These are phyloP conservation scores for Malus hybrid DNA, from an alignment of 331 rosid species.

Conservation along the genomic window DNA sequence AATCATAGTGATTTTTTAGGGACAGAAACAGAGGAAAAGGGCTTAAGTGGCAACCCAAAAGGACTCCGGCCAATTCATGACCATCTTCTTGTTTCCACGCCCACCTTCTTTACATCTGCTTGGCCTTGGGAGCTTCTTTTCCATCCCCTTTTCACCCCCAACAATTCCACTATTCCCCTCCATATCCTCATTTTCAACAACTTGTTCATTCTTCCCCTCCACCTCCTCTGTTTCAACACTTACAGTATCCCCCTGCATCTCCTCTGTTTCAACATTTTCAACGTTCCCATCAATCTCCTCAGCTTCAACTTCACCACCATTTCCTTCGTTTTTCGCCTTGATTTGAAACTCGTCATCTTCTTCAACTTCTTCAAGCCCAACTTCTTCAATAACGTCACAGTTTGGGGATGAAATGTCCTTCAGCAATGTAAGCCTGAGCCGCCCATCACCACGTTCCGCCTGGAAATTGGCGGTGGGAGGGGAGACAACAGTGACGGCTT, in stretches of 20 bases:
- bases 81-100: conserved; percentile 23
- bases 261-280: conserved; percentile 11
- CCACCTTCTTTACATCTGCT: conserved; percentile 55
- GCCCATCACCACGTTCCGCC: conserved; percentile 57
- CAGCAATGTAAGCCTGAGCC: conserved; percentile 54
- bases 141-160: conserved; percentile 32
- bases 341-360: conserved; percentile 1
- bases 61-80: conserved; percentile 33
- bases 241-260: neutral
- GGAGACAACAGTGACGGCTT: conserved; percentile 28
- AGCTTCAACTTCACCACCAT: conserved; percentile 6
- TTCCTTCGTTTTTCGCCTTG: neutral
- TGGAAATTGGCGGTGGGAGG: conserved; percentile 25
- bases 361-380: neutral
- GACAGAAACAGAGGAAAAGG: neutral
- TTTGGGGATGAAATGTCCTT: neutral
- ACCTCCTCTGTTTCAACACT: conserved; percentile 8
- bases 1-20: neutral
- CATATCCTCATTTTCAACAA: conserved; percentile 10
- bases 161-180: conserved; percentile 23
- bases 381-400: neutral
- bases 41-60: conserved; percentile 37
- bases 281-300: neutral
- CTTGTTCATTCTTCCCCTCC: neutral
- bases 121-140: conserved; percentile 24